phyloP scores from a whole-genome alignment of 768 basidiomycete species.

The Tricholoma sp. region DNA sequence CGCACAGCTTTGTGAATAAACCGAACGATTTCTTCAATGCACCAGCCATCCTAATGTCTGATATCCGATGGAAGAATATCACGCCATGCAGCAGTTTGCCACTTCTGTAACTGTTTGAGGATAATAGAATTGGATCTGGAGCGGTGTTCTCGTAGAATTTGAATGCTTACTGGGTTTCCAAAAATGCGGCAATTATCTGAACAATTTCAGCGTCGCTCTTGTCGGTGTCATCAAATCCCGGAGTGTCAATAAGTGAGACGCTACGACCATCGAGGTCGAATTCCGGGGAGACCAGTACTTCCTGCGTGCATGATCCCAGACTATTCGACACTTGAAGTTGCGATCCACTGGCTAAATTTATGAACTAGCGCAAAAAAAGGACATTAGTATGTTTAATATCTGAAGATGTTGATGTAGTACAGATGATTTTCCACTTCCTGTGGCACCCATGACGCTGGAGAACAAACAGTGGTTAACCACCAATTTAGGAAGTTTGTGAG shows the following conservation, averaged over 20 bases:
- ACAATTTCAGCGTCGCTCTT: conserved; percentile 19
- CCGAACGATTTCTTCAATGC: conserved; percentile 35
- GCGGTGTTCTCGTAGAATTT: not conserved
- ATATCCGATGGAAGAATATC: conserved; percentile 37
- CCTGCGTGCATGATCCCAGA: not conserved
- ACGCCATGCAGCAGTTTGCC: conserved; percentile 28
- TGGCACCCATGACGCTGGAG: not conserved
- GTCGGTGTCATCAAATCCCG: conserved; percentile 36
- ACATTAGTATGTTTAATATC: not conserved
- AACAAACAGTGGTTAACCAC: not conserved
- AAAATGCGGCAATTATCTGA: conserved; percentile 17
- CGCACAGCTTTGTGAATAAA: conserved; percentile 43
- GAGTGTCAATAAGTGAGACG: conserved; percentile 31
- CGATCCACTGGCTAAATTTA: conserved; percentile 1
- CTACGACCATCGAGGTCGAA: not conserved
- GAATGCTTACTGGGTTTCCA: conserved; percentile 21
- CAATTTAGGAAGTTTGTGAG: not conserved
- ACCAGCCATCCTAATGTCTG: conserved; percentile 33
- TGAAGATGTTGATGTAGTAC: not conserved
- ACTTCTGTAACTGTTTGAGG: conserved; percentile 6
- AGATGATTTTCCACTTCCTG: not conserved
- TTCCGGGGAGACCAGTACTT: not conserved
- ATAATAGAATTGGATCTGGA: not conserved
- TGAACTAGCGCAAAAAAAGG: not conserved
- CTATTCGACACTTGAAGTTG: not conserved